Percentiles rank a stretch among this genome's conserved stretches.
phyloP scores from a whole-genome alignment of 495 filamentous ascomycete species.

The Parathielavia appendiculata region DNA sequence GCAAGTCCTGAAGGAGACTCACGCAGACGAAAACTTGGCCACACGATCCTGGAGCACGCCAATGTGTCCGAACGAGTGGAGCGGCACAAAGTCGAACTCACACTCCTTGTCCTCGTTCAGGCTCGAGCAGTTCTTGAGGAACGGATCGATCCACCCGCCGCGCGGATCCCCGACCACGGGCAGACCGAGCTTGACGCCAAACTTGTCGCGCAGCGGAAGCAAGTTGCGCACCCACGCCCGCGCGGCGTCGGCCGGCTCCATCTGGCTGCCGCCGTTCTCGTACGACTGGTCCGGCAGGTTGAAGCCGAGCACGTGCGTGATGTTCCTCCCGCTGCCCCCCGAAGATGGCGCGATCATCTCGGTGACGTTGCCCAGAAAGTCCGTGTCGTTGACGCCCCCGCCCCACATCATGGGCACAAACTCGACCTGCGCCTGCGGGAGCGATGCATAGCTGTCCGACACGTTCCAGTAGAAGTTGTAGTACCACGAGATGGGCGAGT shows the following conservation, averaged over 20 bases:
- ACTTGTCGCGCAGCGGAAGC: conserved; percentile 47
- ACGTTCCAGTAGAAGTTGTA: conserved; percentile 56
- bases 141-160: conserved; percentile 50
- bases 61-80: conserved; percentile 64
- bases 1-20: conserved; percentile 12
- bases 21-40: conserved; percentile 28
- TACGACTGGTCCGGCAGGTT: conserved; percentile 57
- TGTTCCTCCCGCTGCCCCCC: conserved; percentile 36
- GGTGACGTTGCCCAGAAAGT: conserved; percentile 46
- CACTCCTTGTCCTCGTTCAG: conserved; percentile 34
- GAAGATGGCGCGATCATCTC: conserved; percentile 29
- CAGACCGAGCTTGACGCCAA: conserved; percentile 48
- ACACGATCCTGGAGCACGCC: conserved; percentile 45
- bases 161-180: conserved; percentile 49
- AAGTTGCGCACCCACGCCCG: conserved; percentile 52
- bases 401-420: conserved; percentile 70
- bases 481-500: conserved; percentile 57
- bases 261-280: conserved; percentile 47
- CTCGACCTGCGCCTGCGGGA: conserved; percentile 37
- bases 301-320: conserved; percentile 55
- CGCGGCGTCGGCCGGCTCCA: conserved; percentile 49
- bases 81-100: conserved; percentile 56
- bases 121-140: conserved; percentile 42
- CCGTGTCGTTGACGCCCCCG: conserved; percentile 36
- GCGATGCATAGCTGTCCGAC: conserved; percentile 36